These are phyloP conservation scores for Penicillium atrosanguineum DNA, from an alignment of 495 filamentous ascomycete genomes.

Conservation along the genomic window DNA sequence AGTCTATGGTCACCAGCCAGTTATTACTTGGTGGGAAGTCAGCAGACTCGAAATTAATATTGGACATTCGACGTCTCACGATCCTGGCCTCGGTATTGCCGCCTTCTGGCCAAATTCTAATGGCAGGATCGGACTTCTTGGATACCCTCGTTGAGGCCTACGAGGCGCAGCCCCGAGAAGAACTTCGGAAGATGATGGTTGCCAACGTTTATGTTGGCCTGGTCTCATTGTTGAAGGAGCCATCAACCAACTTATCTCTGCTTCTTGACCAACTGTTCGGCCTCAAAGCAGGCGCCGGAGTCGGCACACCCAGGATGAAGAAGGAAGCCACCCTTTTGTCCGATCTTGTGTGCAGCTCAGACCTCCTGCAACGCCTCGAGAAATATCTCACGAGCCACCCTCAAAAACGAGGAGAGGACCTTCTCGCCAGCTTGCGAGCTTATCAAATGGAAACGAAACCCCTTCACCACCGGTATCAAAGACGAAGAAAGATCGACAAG, in stretches of 20 bases:
- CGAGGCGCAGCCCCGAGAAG: constrained; percentile 49
- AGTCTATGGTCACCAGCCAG: constrained; percentile 41
- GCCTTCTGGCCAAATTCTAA: constrained; percentile 54
- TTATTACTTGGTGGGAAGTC: constrained; percentile 47
- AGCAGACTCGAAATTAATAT: constrained; percentile 22
- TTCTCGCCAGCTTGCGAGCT: constrained; percentile 34
- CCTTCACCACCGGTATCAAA: constrained; percentile 55
- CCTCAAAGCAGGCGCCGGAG: constrained; percentile 64
- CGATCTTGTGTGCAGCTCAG: constrained; percentile 44
- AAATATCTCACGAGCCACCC: constrained; percentile 54
- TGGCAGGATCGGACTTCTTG: constrained; percentile 81
- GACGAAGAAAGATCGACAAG: constrained; percentile 61
- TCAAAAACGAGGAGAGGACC: constrained; percentile 45
- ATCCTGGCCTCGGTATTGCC: constrained; percentile 37
- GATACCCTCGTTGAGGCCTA: constrained; percentile 70
- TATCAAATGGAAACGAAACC: constrained; percentile 47
- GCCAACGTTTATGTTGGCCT: constrained; percentile 71
- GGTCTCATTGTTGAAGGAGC: constrained; percentile 60
- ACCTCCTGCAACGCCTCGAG: constrained; percentile 43
- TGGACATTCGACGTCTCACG: constrained; percentile 40
- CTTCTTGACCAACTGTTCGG: constrained; percentile 80
- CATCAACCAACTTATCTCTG: constrained; percentile 64
- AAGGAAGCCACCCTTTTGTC: constrained; percentile 43
- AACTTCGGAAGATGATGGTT: constrained; percentile 60
- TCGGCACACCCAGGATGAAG: constrained; percentile 41